A percentile compares a stretch with the other conserved stretches of the same genome.
These are phyloP conservation scores for Metarhizium sp. DNA, from an alignment of 2,329 filamentous ascomycete genomes.

Conservation along the genomic window DNA sequence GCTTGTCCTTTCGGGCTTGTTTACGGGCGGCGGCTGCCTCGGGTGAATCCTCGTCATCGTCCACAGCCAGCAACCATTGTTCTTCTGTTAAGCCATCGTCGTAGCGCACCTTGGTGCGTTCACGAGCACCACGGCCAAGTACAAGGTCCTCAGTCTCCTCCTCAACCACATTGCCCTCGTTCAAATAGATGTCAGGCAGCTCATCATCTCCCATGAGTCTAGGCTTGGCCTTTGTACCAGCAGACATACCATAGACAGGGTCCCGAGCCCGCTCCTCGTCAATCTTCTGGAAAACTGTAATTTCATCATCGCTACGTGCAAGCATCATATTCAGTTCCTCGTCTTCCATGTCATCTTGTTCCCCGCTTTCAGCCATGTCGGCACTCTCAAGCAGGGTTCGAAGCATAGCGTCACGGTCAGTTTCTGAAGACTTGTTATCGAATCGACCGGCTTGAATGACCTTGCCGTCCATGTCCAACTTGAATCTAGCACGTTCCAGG, in stretches of 20 bases:
- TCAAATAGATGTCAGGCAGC: constrained; percentile 87
- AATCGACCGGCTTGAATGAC: constrained; percentile 99
- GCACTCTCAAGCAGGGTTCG: constrained; percentile 85
- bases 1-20: constrained; percentile 72
- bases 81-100: constrained; percentile 97
- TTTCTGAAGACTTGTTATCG: constrained; percentile 98
- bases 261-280: constrained; percentile 64
- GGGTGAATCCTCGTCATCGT: constrained; percentile 89
- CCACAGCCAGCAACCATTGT: constrained; percentile 96
- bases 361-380: constrained; percentile 55
- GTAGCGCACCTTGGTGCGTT: constrained; percentile 89
- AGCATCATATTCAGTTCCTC: constrained; percentile 94
- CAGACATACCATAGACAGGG: constrained; percentile 59
- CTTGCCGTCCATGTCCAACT: constrained; percentile 98
- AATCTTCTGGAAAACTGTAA: constrained; percentile 69
- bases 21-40: constrained; percentile 90
- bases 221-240: constrained; percentile 54
- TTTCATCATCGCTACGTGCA: constrained; percentile 75
- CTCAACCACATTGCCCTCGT: constrained; percentile 70
- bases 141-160: constrained; percentile 71
- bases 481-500: constrained; percentile 90
- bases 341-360: constrained; percentile 97
- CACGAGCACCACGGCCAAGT: constrained; percentile 81
- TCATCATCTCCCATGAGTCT: constrained; percentile 83
- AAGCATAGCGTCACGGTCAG: constrained; percentile 94